Conservation (phyloP, 495 filamentous ascomycete species). For the Hypoxylon intermedium region DNA sequence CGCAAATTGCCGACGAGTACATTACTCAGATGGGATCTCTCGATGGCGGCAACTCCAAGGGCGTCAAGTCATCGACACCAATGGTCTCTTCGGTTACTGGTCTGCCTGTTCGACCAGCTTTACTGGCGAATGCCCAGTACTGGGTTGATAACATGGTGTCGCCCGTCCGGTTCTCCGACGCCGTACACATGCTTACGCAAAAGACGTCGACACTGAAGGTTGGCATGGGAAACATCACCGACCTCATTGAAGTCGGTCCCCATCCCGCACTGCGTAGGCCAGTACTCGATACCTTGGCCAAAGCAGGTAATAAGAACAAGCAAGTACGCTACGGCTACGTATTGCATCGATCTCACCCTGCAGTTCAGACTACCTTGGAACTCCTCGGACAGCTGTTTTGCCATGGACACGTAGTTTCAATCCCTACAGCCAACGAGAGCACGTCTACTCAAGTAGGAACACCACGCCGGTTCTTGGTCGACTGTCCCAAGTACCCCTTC, state of each 20-base stretch:
- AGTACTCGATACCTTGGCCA: conserved; percentile 46
- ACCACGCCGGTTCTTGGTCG: conserved; percentile 28
- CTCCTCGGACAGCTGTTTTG: conserved; percentile 19
- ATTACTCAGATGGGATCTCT: conserved; percentile 27
- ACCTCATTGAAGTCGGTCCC: conserved; percentile 63
- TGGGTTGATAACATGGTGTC: conserved; percentile 57
- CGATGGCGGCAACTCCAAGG: conserved; percentile 12
- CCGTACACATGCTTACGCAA: conserved; percentile 39
- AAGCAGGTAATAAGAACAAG: conserved; percentile 24
- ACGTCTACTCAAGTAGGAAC: conserved; percentile 10
- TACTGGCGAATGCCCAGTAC: conserved; percentile 38
- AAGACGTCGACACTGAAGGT: conserved; percentile 28
- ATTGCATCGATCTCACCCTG: conserved; percentile 22
- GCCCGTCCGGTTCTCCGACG: conserved; percentile 54
- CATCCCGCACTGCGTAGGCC: conserved; percentile 62
- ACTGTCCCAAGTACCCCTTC: conserved; percentile 38
- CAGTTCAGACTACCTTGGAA: conserved; percentile 23
- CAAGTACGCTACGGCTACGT: conserved; percentile 32
- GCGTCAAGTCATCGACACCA: conserved; percentile 25
- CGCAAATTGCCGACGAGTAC: conserved; percentile 49
- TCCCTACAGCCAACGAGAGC: conserved; percentile 34
- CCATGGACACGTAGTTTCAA: conserved; percentile 28
- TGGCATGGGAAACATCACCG: conserved; percentile 19
- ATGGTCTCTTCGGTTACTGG: conserved; percentile 40
- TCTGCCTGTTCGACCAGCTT: conserved; percentile 24